phyloP scores from a whole-genome alignment of 1,284 basidiomycete species.

The Pseudozyma hubeiensis region DNA sequence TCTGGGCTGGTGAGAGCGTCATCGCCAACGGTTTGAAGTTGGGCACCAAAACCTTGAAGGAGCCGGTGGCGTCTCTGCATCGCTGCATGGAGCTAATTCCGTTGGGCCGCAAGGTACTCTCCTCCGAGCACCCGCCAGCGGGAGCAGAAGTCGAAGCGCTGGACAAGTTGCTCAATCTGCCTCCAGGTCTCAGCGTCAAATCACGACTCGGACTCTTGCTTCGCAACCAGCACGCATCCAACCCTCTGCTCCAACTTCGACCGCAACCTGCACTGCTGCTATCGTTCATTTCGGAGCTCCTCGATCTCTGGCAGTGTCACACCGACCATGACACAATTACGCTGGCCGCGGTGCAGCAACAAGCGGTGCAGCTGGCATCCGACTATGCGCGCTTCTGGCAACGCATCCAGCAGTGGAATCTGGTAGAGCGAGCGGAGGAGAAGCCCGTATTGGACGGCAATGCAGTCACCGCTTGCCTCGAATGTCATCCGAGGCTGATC shows the following conservation, averaged over 20 bases:
- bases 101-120: constrained; percentile 26
- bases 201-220: constrained; percentile 50
- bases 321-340: constrained; percentile 17
- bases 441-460: constrained; percentile 60
- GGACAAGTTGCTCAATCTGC: constrained; percentile 24
- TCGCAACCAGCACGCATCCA: constrained; percentile 37
- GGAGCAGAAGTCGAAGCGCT: constrained; percentile 13
- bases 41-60: constrained; percentile 57
- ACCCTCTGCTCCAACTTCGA: constrained; percentile 30
- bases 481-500: constrained; percentile 50
- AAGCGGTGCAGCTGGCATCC: constrained; percentile 16
- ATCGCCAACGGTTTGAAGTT: constrained; percentile 63
- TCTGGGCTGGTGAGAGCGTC: constrained; percentile 58
- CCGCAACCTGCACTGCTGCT: constrained; percentile 43
- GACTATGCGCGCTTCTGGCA: constrained; percentile 50
- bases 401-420: constrained; percentile 21
- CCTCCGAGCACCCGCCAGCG: constrained; percentile 5
- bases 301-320: constrained; percentile 17
- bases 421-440: constrained; percentile 38
- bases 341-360: constrained; percentile 9
- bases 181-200: constrained; percentile 29
- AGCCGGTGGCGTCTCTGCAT: constrained; percentile 47
- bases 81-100: constrained; percentile 35
- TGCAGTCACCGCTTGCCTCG: constrained; percentile 42
- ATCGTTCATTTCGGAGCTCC: constrained; percentile 46